Conservation (phyloP, 1,284 basidiomycete species). For the Dichomitus squalens region DNA sequence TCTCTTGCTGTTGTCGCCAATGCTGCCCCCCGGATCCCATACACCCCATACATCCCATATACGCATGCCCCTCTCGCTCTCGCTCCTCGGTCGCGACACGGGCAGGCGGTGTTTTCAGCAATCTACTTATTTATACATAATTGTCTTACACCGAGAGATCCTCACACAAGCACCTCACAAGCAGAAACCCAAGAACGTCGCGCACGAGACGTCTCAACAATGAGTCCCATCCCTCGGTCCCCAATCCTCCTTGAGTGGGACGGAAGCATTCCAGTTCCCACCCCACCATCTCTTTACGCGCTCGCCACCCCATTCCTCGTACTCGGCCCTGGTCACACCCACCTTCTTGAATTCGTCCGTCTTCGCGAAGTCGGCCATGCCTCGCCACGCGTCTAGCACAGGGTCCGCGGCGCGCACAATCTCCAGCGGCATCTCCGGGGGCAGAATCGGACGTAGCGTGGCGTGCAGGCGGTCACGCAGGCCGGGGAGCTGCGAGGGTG, state of each 20-base stretch:
- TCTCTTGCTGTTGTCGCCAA: neutral
- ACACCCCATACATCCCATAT: slow-evolving; percentile 19
- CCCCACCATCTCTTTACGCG: slow-evolving; percentile 81
- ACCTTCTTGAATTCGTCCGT: slow-evolving; percentile 61
- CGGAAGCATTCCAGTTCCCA: slow-evolving; percentile 70
- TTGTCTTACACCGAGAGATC: neutral
- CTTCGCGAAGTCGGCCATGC: slow-evolving; percentile 85
- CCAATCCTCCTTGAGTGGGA: slow-evolving; percentile 25
- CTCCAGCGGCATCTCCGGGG: slow-evolving; percentile 73
- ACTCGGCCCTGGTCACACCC: slow-evolving; percentile 77
- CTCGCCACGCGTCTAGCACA: slow-evolving; percentile 84
- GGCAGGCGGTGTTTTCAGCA: slow-evolving; percentile 16
- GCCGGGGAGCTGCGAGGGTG: slow-evolving; percentile 76
- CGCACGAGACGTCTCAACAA: neutral
- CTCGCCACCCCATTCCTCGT: slow-evolving; percentile 91
- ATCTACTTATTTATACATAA: slow-evolving; percentile 29
- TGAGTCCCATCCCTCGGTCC: too few relatives aligned
- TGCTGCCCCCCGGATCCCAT: neutral
- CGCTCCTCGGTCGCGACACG: slow-evolving; percentile 14
- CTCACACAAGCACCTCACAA: neutral
- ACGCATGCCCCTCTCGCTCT: slow-evolving; percentile 18
- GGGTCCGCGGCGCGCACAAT: slow-evolving; percentile 70
- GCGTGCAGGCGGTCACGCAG: slow-evolving; percentile 70
- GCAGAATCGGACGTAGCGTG: slow-evolving; percentile 78
- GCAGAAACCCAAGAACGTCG: neutral